These are phyloP conservation scores for Tritrichomonas foetus DNA, from an alignment of 208 protist species.

Conservation along the genomic window DNA sequence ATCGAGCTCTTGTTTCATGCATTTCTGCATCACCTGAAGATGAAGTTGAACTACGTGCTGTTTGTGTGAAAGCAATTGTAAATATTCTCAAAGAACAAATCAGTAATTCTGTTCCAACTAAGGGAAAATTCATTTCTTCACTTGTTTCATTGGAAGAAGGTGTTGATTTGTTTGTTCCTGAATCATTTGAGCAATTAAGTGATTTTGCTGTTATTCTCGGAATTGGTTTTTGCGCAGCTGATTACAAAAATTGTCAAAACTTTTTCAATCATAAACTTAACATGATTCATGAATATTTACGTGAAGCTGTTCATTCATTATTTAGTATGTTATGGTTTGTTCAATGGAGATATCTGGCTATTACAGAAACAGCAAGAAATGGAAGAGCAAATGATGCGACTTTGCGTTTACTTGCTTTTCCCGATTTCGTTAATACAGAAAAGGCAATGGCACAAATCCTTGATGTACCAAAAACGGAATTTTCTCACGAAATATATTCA, in stretches of 20 bases:
- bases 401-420: background rate
- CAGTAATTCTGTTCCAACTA: background rate
- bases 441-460: background rate
- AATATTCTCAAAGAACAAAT: background rate
- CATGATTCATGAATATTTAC: background rate
- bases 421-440: background rate
- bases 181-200: background rate
- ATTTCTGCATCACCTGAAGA: background rate
- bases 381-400: background rate
- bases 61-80: background rate
- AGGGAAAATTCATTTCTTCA: background rate
- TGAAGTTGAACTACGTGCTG: background rate
- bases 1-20: background rate
- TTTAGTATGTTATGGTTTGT: conserved; percentile 1
- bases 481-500: background rate
- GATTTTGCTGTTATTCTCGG: background rate
- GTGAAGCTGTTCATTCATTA: background rate
- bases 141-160: background rate
- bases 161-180: background rate
- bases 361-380: background rate
- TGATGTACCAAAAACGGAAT: background rate
- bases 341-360: background rate
- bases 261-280: background rate
- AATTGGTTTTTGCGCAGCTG: background rate
- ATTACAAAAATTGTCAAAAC: background rate